These are phyloP conservation scores for Thermomyces lanuginosus DNA, from an alignment of 2,329 filamentous ascomycete genomes.

Conservation along the genomic window DNA sequence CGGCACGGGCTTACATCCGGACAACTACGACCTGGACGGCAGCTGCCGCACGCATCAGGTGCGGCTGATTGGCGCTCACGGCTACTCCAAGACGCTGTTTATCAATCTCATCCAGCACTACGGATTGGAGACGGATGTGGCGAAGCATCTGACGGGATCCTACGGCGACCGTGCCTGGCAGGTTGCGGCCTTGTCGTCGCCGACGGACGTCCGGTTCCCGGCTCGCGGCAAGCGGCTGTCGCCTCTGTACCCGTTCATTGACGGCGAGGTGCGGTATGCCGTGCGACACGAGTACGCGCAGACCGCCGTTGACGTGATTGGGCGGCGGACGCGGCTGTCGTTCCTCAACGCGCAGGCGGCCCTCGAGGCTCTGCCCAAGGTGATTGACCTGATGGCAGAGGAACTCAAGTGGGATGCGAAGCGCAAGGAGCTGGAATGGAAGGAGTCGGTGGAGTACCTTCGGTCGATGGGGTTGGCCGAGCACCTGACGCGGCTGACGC, in stretches of 20 bases:
- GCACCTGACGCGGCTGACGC: constrained; percentile 39
- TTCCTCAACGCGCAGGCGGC: constrained; percentile 88
- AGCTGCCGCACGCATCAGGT: constrained; percentile 71
- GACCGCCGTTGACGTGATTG: constrained; percentile 75
- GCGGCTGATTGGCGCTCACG: constrained; percentile 66
- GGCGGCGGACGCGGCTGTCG: constrained; percentile 65
- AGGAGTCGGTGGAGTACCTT: constrained; percentile 44
- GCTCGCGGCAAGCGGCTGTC: constrained; percentile 68
- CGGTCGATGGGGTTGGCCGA: constrained; percentile 46
- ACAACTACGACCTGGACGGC: constrained; percentile 54
- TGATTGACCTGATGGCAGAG: constrained; percentile 79
- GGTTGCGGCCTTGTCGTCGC: constrained; percentile 62
- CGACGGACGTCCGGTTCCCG: constrained; percentile 66
- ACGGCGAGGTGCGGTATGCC: constrained; percentile 80
- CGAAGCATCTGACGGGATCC: constrained; percentile 68
- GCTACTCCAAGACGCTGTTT: constrained; percentile 78
- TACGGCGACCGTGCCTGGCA: constrained; percentile 91
- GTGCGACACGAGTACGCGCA: constrained; percentile 82
- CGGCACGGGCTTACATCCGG: constrained; percentile 53
- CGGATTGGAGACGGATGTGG: constrained; percentile 79
- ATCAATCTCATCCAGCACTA: constrained; percentile 92
- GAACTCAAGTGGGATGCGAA: constrained; percentile 63
- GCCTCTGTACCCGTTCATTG: constrained; percentile 71
- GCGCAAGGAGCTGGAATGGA: constrained; percentile 68
- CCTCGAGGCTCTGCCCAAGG: constrained; percentile 63